Evolutionary conservation across 1,139 yeast species (phyloP).

Genomic region (Kurtzmaniella natalensis): DNA sequence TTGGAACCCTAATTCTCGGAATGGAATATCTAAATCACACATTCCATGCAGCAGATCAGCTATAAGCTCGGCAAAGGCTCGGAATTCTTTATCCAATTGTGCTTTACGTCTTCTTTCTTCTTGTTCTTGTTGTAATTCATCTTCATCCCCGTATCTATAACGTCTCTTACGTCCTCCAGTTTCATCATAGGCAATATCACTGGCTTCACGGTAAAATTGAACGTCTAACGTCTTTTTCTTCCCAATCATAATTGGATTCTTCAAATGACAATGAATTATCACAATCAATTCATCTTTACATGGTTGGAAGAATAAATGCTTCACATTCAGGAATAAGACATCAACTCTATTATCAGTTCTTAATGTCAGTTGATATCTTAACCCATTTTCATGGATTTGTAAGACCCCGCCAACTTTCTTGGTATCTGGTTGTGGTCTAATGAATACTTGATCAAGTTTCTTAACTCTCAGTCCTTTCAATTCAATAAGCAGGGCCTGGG

Average conservation of each 20-base stretch:
- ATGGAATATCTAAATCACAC: slow-evolving; percentile 88
- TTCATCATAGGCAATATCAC: slow-evolving; percentile 95
- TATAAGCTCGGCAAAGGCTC: slow-evolving; percentile 82
- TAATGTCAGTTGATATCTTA: slow-evolving; percentile 82
- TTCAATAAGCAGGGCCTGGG: slow-evolving; percentile 85
- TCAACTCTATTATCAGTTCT: slow-evolving; percentile 85
- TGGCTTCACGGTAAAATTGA: slow-evolving; percentile 94
- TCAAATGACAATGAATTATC: slow-evolving; percentile 86
- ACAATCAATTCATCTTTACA: slow-evolving; percentile 94
- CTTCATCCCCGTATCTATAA: slow-evolving; percentile 96
- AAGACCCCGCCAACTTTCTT: slow-evolving; percentile 90
- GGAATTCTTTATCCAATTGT: slow-evolving; percentile 87
- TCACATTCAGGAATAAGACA: slow-evolving; percentile 82
- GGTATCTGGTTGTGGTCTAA: slow-evolving; percentile 95
- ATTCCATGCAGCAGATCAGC: slow-evolving; percentile 81
- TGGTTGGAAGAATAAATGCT: slow-evolving; percentile 93
- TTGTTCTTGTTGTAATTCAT: slow-evolving; percentile 97
- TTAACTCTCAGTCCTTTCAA: slow-evolving; percentile 75
- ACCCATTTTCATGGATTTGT: slow-evolving; percentile 93
- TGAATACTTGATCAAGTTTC: slow-evolving; percentile 81
- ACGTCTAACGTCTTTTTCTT: slow-evolving; percentile 93
- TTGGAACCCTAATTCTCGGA: slow-evolving; percentile 92
- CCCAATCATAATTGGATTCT: slow-evolving; percentile 91
- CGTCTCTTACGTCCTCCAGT: slow-evolving; percentile 91
- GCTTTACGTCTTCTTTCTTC: slow-evolving; percentile 94